Evolutionary conservation across 2,329 filamentous ascomycete species (phyloP), one percentile per base, ranked within the genome.

Genomic region (Graphiopsis chlorocephala): DNA sequence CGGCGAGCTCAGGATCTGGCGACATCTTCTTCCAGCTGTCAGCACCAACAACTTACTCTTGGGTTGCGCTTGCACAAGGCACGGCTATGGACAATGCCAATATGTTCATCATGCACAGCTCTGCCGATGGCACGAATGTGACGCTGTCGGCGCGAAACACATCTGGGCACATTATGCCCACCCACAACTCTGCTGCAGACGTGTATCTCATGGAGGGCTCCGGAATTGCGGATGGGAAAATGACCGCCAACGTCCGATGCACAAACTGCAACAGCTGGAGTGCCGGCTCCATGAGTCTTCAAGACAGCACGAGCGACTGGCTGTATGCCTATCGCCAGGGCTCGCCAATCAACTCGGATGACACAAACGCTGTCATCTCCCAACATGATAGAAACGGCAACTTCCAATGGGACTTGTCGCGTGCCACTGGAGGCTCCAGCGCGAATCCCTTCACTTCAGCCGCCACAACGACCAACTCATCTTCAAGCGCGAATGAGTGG

Each of bases 11-110:
- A 20, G 82, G 81, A 14, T 78, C 70, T 38, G 85, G 85, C 26
- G 82, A 86, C 66, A 83, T 88, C 62, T 88, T 81, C 74, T 83
- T 88, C 71, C 84, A 86, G 65, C 78, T 88, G 52, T 81, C 79
- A 53, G 83, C 83, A 3, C 84, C 86, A 2, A 80, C 79, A 52
- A 78, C 73, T 3, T 81, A 84, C 70, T 74, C 81, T 73, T 88
- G 83, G 82, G 79, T 86, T 38, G 83, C 80, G 2, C 73, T 88
- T 4, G 86, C 84, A 7, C 84, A 87, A 72, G 86, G 86, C 25
- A 76, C 69, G 2, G 67, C 72, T 31, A 88, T 88, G 86, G 68
- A 72, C 15, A 82, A 81, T 28, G 74, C 85, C 2, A 86, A 86
- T 72, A 86, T 88, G 56, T 87, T 88, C 71, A 75, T 87, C 45